Evolutionary conservation across 305 asterid genomes (phyloP).

Genomic region (Fraxinus angustifolia): DNA sequence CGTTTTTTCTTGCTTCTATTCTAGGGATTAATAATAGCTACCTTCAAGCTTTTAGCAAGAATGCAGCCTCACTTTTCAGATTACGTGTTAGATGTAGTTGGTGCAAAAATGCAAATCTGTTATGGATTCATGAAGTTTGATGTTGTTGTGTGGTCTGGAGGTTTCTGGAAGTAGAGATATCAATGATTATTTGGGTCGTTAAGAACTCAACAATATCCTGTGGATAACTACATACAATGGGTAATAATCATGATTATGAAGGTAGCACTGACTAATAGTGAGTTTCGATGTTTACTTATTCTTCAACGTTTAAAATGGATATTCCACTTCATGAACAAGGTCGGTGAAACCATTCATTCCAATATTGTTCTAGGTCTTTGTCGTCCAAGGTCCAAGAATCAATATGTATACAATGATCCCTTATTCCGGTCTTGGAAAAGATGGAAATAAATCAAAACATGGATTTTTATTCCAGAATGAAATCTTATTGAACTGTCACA

Average conservation of each 20-base stretch:
- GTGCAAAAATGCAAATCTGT: neutral
- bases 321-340: neutral
- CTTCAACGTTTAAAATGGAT: neutral
- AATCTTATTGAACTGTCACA: neutral
- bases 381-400: neutral
- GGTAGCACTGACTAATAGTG: neutral
- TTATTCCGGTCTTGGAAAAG: neutral
- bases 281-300: neutral
- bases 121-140: neutral
- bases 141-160: neutral
- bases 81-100: neutral
- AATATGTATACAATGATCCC: neutral
- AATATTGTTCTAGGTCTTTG: neutral
- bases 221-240: neutral
- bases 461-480: neutral
- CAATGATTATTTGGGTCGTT: neutral
- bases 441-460: neutral
- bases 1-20: neutral
- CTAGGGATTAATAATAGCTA: neutral
- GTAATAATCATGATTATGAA: neutral
- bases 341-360: neutral
- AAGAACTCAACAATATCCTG: neutral
- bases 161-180: neutral
- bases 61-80: neutral
- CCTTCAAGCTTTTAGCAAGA: neutral